A percentile compares a stretch with the other conserved stretches of the same genome.
Evolutionary conservation across 768 basidiomycete genomes (phyloP).

Genomic region (Cyclocybe aegerita): DNA sequence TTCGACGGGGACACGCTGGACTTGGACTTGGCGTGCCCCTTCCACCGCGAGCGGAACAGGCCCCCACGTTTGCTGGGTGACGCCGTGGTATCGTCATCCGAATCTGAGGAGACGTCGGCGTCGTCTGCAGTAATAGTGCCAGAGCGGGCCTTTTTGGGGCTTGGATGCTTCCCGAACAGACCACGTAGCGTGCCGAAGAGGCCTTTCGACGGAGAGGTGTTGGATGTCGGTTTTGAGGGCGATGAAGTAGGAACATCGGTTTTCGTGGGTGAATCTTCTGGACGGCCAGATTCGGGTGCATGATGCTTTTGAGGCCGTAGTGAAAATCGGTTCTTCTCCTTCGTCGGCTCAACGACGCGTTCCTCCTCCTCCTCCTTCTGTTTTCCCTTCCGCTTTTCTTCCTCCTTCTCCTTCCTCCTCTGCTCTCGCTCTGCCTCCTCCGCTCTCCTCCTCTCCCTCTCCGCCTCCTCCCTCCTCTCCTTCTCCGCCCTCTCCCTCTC

Average conservation of each 20-base stretch:
- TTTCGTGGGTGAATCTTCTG: background rate
- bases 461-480: conserved; percentile 2
- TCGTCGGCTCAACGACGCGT: conserved; percentile 1
- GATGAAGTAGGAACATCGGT: background rate
- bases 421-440: background rate
- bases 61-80: background rate
- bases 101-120: conserved; percentile 2
- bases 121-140: background rate
- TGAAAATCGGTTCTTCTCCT: conserved; percentile 16
- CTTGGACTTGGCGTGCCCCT: background rate
- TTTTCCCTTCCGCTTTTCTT: conserved; percentile 5
- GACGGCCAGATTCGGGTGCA: background rate
- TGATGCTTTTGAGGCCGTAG: conserved; percentile 6
- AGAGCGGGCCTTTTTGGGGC: background rate
- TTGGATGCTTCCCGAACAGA: conserved; percentile 32
- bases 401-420: background rate
- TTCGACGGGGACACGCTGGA: conserved; percentile 3
- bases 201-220: conserved; percentile 15
- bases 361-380: background rate
- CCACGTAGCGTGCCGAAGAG: conserved; percentile 49
- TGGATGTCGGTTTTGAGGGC: background rate
- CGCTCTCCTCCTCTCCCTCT: background rate
- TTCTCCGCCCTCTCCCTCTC: conserved; percentile 12
- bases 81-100: conserved; percentile 6
- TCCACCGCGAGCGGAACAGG: conserved; percentile 1